phyloP scores from a whole-genome alignment of 805 yeast species.

The Barnettozyma pratensis region DNA sequence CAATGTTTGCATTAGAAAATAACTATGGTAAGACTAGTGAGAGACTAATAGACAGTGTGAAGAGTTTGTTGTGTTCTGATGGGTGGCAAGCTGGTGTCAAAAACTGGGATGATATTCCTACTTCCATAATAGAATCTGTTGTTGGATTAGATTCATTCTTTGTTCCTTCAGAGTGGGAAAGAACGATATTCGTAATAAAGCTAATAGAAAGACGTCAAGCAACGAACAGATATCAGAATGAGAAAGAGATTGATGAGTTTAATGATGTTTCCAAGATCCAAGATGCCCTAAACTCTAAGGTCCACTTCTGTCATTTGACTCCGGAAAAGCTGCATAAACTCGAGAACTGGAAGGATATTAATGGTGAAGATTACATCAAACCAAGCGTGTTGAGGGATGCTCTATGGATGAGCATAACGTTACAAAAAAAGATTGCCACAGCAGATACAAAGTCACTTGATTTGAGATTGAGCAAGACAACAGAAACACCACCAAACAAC shows the following conservation, averaged over 20 bases:
- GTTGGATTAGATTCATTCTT: slow-evolving; percentile 47
- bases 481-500: slow-evolving; percentile 27
- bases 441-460: slow-evolving; percentile 23
- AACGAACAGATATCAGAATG: neutral
- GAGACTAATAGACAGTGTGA: slow-evolving; percentile 39
- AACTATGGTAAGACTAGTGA: slow-evolving; percentile 44
- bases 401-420: slow-evolving; percentile 42
- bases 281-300: slow-evolving; percentile 34
- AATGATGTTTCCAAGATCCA: slow-evolving; percentile 22
- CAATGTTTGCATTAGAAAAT: slow-evolving; percentile 38
- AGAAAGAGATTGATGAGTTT: slow-evolving; percentile 8
- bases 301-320: slow-evolving; percentile 44
- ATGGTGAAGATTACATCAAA: slow-evolving; percentile 35
- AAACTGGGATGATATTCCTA: slow-evolving; percentile 45
- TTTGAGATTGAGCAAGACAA: slow-evolving; percentile 25
- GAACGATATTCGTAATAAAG: slow-evolving; percentile 42
- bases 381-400: slow-evolving; percentile 39
- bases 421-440: slow-evolving; percentile 36
- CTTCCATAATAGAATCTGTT: slow-evolving; percentile 36
- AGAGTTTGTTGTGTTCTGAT: slow-evolving; percentile 40
- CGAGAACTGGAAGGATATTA: slow-evolving; percentile 33
- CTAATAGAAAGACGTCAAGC: slow-evolving; percentile 33
- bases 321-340: slow-evolving; percentile 42
- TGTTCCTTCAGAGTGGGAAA: slow-evolving; percentile 51
- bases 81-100: slow-evolving; percentile 44